A percentile compares a stretch with the other conserved stretches of the same genome.
phyloP scores from a whole-genome alignment of 108 stramenopile species.

The Phaeodactylum tricornutum region DNA sequence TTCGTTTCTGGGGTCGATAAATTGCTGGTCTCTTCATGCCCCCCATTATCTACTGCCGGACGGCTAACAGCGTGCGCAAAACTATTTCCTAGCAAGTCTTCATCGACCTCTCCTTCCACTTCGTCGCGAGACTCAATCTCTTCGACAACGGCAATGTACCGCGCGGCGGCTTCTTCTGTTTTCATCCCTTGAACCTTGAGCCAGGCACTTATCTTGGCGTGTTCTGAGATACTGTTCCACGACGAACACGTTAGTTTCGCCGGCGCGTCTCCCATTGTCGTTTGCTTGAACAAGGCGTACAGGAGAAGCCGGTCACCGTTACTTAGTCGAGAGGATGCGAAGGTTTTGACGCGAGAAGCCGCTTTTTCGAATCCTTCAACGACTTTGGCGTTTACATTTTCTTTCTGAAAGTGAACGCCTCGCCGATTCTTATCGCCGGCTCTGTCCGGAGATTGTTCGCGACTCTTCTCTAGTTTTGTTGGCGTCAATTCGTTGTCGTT shows the following conservation, averaged over 20 bases:
- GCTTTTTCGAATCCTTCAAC: too few relatives aligned
- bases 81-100: not conserved
- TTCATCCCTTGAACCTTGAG: constrained; percentile 39
- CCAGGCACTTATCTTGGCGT: constrained; percentile 67
- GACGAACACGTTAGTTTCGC: constrained; percentile 14
- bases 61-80: constrained; percentile 4
- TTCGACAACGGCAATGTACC: constrained; percentile 55
- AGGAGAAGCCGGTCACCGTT: constrained; percentile 60
- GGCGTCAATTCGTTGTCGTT: too few relatives aligned
- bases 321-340: constrained; percentile 43
- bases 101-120: too few relatives aligned
- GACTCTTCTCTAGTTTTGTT: too few relatives aligned
- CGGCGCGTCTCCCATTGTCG: constrained; percentile 54
- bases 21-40: constrained; percentile 7
- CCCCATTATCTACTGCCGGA: constrained; percentile 8
- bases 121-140: too few relatives aligned
- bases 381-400: too few relatives aligned
- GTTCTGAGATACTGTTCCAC: constrained; percentile 42
- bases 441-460: too few relatives aligned
- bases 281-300: constrained; percentile 88
- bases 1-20: not conserved
- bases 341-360: constrained; percentile 2
- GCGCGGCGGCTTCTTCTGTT: constrained; percentile 28
- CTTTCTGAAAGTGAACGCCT: too few relatives aligned
- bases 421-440: too few relatives aligned